Base-by-base conservation (phyloP, 805 yeast genomes). In the Ascoidea tarda region DNA sequence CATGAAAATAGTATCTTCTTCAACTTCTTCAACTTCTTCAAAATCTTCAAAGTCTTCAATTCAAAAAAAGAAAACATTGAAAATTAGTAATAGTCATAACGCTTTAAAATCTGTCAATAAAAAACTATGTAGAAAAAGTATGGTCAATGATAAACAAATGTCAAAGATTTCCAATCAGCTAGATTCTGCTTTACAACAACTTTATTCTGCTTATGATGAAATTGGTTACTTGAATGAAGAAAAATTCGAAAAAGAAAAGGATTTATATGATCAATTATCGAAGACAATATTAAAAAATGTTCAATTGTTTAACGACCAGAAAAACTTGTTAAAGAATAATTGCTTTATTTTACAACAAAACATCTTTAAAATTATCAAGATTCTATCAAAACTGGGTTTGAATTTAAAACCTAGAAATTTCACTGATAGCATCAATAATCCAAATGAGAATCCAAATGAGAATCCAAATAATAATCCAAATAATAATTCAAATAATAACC, bases 341-440 rank as follows among this genome's bases (percentile, higher is more conserved):
- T 54, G 57, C 44, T 33, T 50, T 12, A 5, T n/a, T 4, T 31
- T 54, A 21, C 57, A 56, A 45, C 50, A 46, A 49, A 48, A 54
- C 16, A 56, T 56, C 12, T 56, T 56, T 47, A 54, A 56, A 46
- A 56, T 56, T 21, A 50, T 56, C 1, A 33, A 51, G 12, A 47
- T 56, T 12, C 54, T 56, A n/a, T 51, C 55, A 4, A 48, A 49
- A 21, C 48, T 45, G 6, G 58, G 58, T 16, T 54, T 52, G 21
- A 49, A 46, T 5, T 33, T 53, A 28, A 46, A 48, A n/a, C 16
- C 49, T 16, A 52, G 52, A 14, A 51, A 48, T 12, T 21, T 28
- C 6, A 32, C 48, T 6, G 48, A 31, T 4, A 47, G 38, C 16
- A 32, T 46, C 2, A 21, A 21, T 38, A 6, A 46, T 45, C 33